Percentiles rank a stretch among this genome's conserved stretches.
These are phyloP conservation scores for Lodderomyces metapsilosis DNA, from an alignment of 1,139 yeast species.

Conservation along the genomic window DNA sequence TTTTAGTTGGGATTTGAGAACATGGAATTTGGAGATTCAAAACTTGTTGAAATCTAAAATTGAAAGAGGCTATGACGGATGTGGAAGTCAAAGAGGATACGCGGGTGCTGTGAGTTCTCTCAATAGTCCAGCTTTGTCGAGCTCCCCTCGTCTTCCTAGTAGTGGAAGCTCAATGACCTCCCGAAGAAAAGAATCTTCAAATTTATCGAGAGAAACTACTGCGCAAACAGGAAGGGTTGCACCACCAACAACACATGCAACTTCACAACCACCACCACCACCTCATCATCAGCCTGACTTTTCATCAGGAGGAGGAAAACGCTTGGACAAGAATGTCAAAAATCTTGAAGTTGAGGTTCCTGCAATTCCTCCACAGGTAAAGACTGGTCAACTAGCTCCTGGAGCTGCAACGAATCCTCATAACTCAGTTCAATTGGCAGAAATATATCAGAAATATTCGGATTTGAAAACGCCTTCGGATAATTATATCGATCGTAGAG, in stretches of 20 bases:
- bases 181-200: constrained; percentile 7
- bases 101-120: constrained; percentile 56
- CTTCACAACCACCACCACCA: constrained; percentile 3
- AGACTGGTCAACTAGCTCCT: background rate
- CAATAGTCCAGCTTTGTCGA: constrained; percentile 27
- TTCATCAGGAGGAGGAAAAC: constrained; percentile 6
- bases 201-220: background rate
- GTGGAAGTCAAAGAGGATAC: constrained; percentile 68
- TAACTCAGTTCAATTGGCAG: constrained; percentile 42
- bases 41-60: constrained; percentile 62
- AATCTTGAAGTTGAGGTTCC: constrained; percentile 13
- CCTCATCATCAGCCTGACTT: constrained; percentile 7
- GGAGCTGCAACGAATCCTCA: constrained; percentile 18
- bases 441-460: constrained; percentile 46
- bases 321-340: constrained; percentile 13
- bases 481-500: constrained; percentile 33
- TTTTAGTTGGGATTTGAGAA: constrained; percentile 59
- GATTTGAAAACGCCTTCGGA: constrained; percentile 45
- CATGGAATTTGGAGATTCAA: constrained; percentile 71
- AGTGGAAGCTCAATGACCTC: constrained; percentile 3
- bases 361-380: background rate
- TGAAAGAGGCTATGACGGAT: constrained; percentile 75
- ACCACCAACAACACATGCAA: background rate
- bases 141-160: constrained; percentile 10
- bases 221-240: background rate